These are phyloP conservation scores for Geosiphon pyriformis DNA, from an alignment of 192 early-diverging fungal species.

Conservation along the genomic window DNA sequence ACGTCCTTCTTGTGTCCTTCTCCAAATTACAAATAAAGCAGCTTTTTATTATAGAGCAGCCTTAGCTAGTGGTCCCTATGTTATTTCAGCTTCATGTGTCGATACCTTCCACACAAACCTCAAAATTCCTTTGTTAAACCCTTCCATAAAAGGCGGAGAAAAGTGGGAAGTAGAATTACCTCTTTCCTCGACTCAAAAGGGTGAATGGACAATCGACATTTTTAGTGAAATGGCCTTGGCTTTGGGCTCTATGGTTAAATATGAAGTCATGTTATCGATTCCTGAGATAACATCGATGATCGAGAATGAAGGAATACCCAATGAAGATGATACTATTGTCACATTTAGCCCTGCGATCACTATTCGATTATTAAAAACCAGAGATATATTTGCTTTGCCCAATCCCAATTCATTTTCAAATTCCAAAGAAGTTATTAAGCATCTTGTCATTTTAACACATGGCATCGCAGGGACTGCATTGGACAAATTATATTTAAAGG, in stretches of 20 bases:
- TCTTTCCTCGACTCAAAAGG: background rate
- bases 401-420: background rate
- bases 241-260: background rate
- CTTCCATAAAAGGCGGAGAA: constrained; percentile 1
- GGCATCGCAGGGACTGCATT: constrained; percentile 37
- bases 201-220: constrained; percentile 15
- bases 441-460: constrained; percentile 40
- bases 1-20: background rate
- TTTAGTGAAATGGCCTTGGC: constrained; percentile 4
- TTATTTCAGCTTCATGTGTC: constrained; percentile 5
- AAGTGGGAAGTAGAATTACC: background rate
- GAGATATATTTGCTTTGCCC: constrained; percentile 12
- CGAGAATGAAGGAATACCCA: background rate
- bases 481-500: constrained; percentile 39
- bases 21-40: constrained; percentile 7
- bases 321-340: background rate
- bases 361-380: background rate
- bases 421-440: constrained; percentile 20
- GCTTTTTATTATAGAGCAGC: background rate
- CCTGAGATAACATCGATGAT: background rate
- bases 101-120: background rate
- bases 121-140: background rate
- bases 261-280: background rate
- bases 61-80: constrained; percentile 4
- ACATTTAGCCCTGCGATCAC: constrained; percentile 5